Evolutionary conservation across 164 flowering plant genomes (phyloP), one percentile per base, ranked within the genome.

Genomic region (Vitis labrusca): DNA sequence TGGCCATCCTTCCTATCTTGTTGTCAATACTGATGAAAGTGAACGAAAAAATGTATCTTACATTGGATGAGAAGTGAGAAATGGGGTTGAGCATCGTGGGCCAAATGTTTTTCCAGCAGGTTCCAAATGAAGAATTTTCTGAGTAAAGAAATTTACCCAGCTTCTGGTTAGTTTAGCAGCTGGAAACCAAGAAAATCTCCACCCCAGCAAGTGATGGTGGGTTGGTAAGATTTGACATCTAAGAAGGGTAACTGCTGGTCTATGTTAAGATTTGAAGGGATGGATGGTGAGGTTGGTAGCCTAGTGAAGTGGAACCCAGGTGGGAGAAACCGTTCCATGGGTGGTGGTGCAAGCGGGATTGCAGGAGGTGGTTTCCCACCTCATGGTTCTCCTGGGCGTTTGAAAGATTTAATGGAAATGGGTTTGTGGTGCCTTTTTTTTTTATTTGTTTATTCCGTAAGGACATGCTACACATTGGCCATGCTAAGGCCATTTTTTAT

Each of bases 21-120:
- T 95, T 71, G 98, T 92, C 19, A 95, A 95, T 82, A 98, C 99
- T 66, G 99, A 95, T 83, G 99, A 95, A 81, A 95, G 98, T 90
- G 99, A 95, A 74, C 99, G n/a, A 3, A 10, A 76, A 69, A 66
- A 62, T 66, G 73, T 70, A 85, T 37, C 97, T 94, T 1, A 69
- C 71, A 13, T 66, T 90, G 27, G 93, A 89, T 63, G 96, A 89
- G 80, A 79, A 81, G 76, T 85, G 80, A 68, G 84, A 77, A 44
- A 83, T 92, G 90, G 79, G 76, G 0, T 61, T 70, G 1, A 79
- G 72, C 3, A 63, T 76, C 9, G 97, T 93, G 0, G 77, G 59
- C 0, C 74, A 79, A 55, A 79, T 83, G 19, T 85, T 94, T 7
- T 52, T 57, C 56, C 69, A 88, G 11, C 64, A 74, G 44, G 73